A percentile compares a stretch with the other conserved stretches of the same genome.
Conservation (phyloP, 768 basidiomycete genomes). For the Sarcodon sp. region DNA sequence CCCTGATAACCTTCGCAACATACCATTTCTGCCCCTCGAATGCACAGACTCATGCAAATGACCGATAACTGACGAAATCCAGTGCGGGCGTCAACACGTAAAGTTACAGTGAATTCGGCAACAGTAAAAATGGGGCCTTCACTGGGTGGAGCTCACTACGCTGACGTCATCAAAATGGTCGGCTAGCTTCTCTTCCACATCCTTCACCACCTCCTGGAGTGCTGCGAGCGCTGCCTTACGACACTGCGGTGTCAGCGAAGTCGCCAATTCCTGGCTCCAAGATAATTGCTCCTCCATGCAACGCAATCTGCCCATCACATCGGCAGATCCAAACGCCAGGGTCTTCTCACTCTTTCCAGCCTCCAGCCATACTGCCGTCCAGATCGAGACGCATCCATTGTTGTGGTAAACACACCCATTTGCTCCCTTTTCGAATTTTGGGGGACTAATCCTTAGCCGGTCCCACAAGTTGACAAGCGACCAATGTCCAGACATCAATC, state of each 20-base stretch:
- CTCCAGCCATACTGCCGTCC: constrained; percentile 21
- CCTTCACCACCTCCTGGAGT: constrained; percentile 13
- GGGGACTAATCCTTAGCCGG: constrained; percentile 16
- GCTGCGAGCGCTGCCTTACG: constrained; percentile 20
- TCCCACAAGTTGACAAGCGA: constrained; percentile 22
- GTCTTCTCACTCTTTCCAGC: constrained; percentile 14
- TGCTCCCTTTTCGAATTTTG: constrained; percentile 14
- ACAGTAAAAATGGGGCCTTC: no score
- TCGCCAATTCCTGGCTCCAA: constrained; percentile 17
- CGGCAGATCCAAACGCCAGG: constrained; percentile 15
- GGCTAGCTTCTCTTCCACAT: constrained; percentile 10
- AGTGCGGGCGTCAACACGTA: no score
- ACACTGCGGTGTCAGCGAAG: constrained; percentile 23
- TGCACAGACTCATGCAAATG: no score
- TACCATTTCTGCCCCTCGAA: no score
- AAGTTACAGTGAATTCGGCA: no score
- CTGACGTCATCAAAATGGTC: constrained; percentile 9
- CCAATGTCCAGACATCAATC: constrained; percentile 22
- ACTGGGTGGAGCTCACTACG: background rate
- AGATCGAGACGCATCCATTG: constrained; percentile 22
- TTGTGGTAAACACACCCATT: constrained; percentile 22
- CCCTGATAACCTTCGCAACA: no score
- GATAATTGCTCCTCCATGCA: constrained; percentile 18
- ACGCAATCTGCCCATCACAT: constrained; percentile 23
- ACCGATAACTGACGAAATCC: no score